A percentile compares a stretch with the other conserved stretches of the same genome.
Evolutionary conservation across 352 stramenopile species (phyloP).

Genomic region (Phytophthora palmivora): DNA sequence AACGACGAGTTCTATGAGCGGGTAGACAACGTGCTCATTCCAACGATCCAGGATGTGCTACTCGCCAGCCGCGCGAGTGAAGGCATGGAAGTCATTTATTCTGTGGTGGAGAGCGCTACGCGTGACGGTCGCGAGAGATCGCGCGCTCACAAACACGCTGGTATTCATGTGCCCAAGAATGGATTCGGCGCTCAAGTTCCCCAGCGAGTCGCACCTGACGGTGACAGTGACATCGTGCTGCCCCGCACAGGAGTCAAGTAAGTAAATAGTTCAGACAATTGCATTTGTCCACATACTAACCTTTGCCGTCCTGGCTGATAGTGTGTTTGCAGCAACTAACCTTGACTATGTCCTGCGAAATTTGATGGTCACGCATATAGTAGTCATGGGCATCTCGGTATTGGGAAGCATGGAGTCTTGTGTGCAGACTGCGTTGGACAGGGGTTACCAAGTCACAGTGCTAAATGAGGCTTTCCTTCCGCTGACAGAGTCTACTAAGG

Average conservation of each 20-base stretch:
- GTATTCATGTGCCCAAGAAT: slow-evolving; percentile 75
- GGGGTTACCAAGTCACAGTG: slow-evolving; percentile 89
- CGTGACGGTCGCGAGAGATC: slow-evolving; percentile 85
- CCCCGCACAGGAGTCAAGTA: slow-evolving; percentile 84
- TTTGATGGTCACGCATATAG: slow-evolving; percentile 85
- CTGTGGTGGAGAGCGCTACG: slow-evolving; percentile 89
- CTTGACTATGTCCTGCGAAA: slow-evolving; percentile 91
- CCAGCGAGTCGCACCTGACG: slow-evolving; percentile 47
- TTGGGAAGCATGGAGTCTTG: slow-evolving; percentile 83
- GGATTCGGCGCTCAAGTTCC: slow-evolving; percentile 78
- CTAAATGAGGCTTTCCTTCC: slow-evolving; percentile 75
- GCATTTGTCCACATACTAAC: background rate
- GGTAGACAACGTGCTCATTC: slow-evolving; percentile 59
- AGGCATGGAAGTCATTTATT: slow-evolving; percentile 90
- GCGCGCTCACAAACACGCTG: slow-evolving; percentile 88
- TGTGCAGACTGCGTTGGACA: slow-evolving; percentile 86
- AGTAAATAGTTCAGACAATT: slow-evolving; percentile 11
- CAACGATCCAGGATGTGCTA: slow-evolving; percentile 67
- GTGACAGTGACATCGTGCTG: slow-evolving; percentile 82
- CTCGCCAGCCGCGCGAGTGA: slow-evolving; percentile 55
- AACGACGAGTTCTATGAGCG: slow-evolving; percentile 51
- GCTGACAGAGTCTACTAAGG: background rate
- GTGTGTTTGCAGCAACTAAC: slow-evolving; percentile 90
- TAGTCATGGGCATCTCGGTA: slow-evolving; percentile 86
- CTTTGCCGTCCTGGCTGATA: slow-evolving; percentile 28